These are phyloP conservation scores for Simplicillium aogashimaense DNA, from an alignment of 2,329 filamentous ascomycete species.

Conservation along the genomic window DNA sequence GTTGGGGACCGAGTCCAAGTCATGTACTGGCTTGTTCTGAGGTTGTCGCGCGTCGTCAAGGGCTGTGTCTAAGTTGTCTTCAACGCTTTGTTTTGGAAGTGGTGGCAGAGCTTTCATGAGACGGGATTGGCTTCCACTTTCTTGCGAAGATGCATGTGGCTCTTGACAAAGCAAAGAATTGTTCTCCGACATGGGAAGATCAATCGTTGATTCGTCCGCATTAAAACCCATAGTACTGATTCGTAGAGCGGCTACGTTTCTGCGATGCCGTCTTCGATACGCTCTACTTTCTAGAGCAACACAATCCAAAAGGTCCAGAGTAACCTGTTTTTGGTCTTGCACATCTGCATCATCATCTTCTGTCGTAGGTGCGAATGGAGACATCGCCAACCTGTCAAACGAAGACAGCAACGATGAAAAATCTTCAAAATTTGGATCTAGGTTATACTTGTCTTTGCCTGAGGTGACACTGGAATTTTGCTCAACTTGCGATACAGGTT, in stretches of 20 bases:
- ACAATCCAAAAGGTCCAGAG: too few species aligned
- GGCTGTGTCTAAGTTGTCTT: too few species aligned
- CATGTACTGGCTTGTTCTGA: too few species aligned
- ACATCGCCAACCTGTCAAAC: constrained; percentile 13
- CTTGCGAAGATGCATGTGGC: constrained; percentile 39
- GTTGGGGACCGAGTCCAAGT: too few species aligned
- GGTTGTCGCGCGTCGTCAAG: too few species aligned
- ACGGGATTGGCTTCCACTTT: constrained; percentile 31
- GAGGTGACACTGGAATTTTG: too few species aligned
- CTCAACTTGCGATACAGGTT: too few species aligned
- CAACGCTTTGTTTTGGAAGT: constrained; percentile 22
- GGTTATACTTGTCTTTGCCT: too few species aligned
- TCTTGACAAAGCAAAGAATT: constrained; percentile 21
- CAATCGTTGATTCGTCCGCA: not conserved
- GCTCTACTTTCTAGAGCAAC: constrained; percentile 1
- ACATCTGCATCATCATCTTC: constrained; percentile 2
- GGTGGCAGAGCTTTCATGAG: constrained; percentile 42
- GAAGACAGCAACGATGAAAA: constrained; percentile 15
- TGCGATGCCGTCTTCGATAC: constrained; percentile 2
- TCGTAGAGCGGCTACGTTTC: constrained; percentile 1
- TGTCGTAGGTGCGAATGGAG: constrained; percentile 9
- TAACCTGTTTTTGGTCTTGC: too few species aligned
- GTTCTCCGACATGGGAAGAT: constrained; percentile 4
- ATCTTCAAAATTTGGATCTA: constrained; percentile 9
- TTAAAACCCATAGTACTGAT: not conserved